These are phyloP conservation scores for Phytopythium litorale DNA, from an alignment of 352 stramenopile genomes.

Conservation along the genomic window DNA sequence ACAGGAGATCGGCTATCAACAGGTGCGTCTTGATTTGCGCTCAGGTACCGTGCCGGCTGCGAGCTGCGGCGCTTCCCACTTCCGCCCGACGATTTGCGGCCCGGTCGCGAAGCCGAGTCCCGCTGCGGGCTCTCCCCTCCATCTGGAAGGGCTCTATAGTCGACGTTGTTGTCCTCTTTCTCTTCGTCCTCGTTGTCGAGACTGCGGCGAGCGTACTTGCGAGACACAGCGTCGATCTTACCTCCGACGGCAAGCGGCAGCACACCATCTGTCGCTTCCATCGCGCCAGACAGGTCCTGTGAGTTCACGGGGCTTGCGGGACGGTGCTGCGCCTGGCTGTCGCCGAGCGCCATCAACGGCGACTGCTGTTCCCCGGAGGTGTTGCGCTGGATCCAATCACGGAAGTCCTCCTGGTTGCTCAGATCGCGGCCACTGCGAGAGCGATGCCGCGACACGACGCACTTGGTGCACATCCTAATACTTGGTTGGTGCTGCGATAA, in stretches of 20 bases:
- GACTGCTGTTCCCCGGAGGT: slow-evolving; percentile 33
- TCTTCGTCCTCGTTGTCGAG: slow-evolving; percentile 73
- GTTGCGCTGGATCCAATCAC: slow-evolving; percentile 73
- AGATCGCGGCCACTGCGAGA: slow-evolving; percentile 66
- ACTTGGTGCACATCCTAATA: slow-evolving; percentile 83
- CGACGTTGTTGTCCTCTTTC: slow-evolving; percentile 22
- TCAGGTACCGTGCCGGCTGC: background rate
- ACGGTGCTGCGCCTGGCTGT: slow-evolving; percentile 31
- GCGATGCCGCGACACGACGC: slow-evolving; percentile 73
- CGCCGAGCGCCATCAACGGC: slow-evolving; percentile 12
- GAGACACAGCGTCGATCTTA: slow-evolving; percentile 10
- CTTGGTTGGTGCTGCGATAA: slow-evolving; percentile 75
- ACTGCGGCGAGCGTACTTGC: slow-evolving; percentile 54
- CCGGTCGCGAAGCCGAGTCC: slow-evolving; percentile 3
- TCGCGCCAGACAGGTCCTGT: slow-evolving; percentile 51
- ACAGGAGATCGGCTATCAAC: background rate
- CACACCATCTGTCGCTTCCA: slow-evolving; percentile 19
- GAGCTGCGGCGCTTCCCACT: slow-evolving; percentile 7
- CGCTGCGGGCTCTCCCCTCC: background rate
- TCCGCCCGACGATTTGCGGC: background rate
- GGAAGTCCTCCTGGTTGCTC: slow-evolving; percentile 79
- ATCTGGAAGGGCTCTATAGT: background rate
- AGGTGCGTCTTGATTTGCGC: background rate
- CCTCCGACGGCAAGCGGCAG: slow-evolving; percentile 13
- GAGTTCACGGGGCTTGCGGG: slow-evolving; percentile 57